These are phyloP conservation scores for Pichia sp. DNA, from an alignment of 1,139 yeast species.

Conservation along the genomic window DNA sequence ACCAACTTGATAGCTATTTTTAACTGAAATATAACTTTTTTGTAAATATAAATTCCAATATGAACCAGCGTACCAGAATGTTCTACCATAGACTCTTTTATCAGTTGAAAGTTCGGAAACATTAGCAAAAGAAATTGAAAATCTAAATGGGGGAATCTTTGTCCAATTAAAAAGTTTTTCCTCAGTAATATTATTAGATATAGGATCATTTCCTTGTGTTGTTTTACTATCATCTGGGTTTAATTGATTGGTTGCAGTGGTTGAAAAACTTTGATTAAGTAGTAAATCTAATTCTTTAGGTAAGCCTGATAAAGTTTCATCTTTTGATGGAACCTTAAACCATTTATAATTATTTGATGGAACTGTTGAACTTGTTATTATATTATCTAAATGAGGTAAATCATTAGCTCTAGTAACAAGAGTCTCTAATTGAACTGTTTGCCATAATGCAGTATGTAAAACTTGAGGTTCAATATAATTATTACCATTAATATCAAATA, in stretches of 20 bases:
- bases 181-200: slow-evolving; percentile 4
- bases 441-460: slow-evolving; percentile 43
- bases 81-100: slow-evolving; percentile 43
- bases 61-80: slow-evolving; percentile 53
- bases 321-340: slow-evolving; percentile 36
- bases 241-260: slow-evolving; percentile 1
- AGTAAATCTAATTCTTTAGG: slow-evolving; percentile 25
- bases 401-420: slow-evolving; percentile 27
- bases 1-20: slow-evolving; percentile 43
- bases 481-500: slow-evolving; percentile 32
- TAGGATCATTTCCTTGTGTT: slow-evolving; percentile 20
- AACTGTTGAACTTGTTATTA: slow-evolving; percentile 19
- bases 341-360: slow-evolving; percentile 28
- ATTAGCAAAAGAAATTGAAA: slow-evolving; percentile 45
- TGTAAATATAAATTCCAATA: slow-evolving; percentile 51
- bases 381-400: slow-evolving; percentile 25
- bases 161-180: slow-evolving; percentile 32
- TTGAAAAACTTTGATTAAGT: slow-evolving; percentile 12
- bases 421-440: slow-evolving; percentile 37
- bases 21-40: slow-evolving; percentile 35
- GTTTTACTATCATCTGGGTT: slow-evolving; percentile 21
- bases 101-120: slow-evolving; percentile 40
- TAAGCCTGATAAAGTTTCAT: slow-evolving; percentile 37
- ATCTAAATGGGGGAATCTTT: slow-evolving; percentile 46
- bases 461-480: slow-evolving; percentile 35